phyloP scores from a whole-genome alignment of 352 stramenopile species.

The Synura sp. region DNA sequence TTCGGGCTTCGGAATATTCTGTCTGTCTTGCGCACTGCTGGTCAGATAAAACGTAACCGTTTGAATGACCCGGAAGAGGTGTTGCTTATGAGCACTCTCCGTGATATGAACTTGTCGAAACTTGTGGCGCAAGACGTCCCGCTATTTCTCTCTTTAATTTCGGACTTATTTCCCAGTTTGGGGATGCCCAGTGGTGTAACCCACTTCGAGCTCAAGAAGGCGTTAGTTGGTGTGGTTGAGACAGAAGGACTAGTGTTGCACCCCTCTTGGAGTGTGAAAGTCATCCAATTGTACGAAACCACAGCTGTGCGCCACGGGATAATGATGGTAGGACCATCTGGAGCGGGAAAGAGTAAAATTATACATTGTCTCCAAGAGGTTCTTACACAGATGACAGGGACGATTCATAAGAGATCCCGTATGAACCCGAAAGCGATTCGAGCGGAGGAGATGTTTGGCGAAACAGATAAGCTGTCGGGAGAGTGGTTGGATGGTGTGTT shows the following conservation, averaged over 20 bases:
- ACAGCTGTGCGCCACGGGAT: slow-evolving; percentile 83
- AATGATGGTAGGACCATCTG: slow-evolving; percentile 86
- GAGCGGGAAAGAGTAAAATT: slow-evolving; percentile 65
- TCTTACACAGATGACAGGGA: slow-evolving; percentile 59
- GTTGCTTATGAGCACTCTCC: slow-evolving; percentile 74
- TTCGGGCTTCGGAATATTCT: slow-evolving; percentile 83
- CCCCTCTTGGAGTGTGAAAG: slow-evolving; percentile 69
- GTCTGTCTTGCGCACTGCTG: slow-evolving; percentile 71
- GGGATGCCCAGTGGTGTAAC: slow-evolving; percentile 63
- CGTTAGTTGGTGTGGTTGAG: slow-evolving; percentile 54
- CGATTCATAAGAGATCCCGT: slow-evolving; percentile 62
- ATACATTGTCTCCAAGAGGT: slow-evolving; percentile 57
- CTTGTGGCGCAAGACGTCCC: slow-evolving; percentile 80
- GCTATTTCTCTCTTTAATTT: slow-evolving; percentile 75
- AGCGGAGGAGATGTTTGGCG: slow-evolving; percentile 90
- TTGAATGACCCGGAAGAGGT: slow-evolving; percentile 74
- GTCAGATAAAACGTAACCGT: slow-evolving; percentile 81
- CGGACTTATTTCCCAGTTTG: slow-evolving; percentile 76
- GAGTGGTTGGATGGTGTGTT: slow-evolving; percentile 86
- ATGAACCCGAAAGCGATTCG: slow-evolving; percentile 73
- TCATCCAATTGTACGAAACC: slow-evolving; percentile 70
- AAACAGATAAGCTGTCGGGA: slow-evolving; percentile 82
- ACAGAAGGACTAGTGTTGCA: slow-evolving; percentile 59
- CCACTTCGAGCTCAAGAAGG: slow-evolving; percentile 68
- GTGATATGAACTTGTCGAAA: slow-evolving; percentile 86